phyloP scores from a whole-genome alignment of 2,329 filamentous ascomycete genomes.

The Xylariaceae sp. region DNA sequence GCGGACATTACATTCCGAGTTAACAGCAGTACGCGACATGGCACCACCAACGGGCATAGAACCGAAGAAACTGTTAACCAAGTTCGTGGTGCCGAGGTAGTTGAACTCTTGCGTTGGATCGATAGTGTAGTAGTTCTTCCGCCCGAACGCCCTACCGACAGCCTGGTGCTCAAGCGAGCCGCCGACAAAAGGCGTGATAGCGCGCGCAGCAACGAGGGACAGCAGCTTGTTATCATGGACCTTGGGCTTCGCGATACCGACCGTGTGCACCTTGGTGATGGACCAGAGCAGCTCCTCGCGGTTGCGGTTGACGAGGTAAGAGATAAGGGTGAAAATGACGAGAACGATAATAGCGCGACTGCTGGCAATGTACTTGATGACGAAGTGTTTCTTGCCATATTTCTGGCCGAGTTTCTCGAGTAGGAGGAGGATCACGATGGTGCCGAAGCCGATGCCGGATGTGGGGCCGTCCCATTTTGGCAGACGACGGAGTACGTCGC shows the following conservation, averaged over 20 bases:
- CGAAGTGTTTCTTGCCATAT: conserved; percentile 53
- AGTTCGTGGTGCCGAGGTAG: conserved; percentile 57
- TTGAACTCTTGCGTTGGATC: conserved; percentile 62
- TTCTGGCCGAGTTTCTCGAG: conserved; percentile 54
- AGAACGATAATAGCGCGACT: conserved; percentile 57
- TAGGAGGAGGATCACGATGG: conserved; percentile 50
- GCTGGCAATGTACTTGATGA: conserved; percentile 54
- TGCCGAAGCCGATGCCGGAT: conserved; percentile 53
- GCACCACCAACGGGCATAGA: conserved; percentile 60
- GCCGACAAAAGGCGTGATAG: conserved; percentile 57
- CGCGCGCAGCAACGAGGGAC: conserved; percentile 46
- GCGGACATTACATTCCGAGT: conserved; percentile 58
- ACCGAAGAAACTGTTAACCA: conserved; percentile 61
- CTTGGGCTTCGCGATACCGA: conserved; percentile 48
- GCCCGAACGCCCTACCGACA: conserved; percentile 58
- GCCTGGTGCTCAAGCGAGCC: conserved; percentile 59
- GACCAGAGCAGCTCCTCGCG: conserved; percentile 48
- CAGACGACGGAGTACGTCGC: conserved; percentile 52
- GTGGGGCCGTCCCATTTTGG: conserved; percentile 54
- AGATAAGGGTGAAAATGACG: conserved; percentile 58
- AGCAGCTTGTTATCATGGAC: conserved; percentile 46
- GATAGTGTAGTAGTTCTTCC: conserved; percentile 57
- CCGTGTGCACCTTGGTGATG: conserved; percentile 52
- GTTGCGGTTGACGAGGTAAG: conserved; percentile 56
- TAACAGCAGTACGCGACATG: conserved; percentile 63